These are phyloP conservation scores for Irpex sp. DNA, from an alignment of 1,284 basidiomycete genomes.

Conservation along the genomic window DNA sequence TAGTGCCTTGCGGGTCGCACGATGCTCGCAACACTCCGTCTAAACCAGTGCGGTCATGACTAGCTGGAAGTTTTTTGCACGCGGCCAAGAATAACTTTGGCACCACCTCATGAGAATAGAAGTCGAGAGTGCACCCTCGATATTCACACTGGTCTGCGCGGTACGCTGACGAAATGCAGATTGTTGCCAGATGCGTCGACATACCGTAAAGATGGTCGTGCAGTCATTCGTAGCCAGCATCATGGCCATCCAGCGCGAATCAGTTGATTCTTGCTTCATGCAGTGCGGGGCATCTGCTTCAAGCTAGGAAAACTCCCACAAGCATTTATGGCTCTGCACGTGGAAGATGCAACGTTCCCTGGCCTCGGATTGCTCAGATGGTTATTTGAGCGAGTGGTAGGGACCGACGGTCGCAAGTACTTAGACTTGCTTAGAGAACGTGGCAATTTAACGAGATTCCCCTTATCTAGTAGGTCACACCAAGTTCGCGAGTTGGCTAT, in stretches of 20 bases:
- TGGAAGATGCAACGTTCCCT: not conserved
- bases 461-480: too few relatives aligned
- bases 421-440: too few relatives aligned
- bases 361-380: not conserved
- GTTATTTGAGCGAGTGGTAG: not conserved
- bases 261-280: not conserved
- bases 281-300: not conserved
- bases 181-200: not conserved
- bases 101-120: not conserved
- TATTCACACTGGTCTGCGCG: not conserved
- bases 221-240: not conserved
- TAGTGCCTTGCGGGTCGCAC: not conserved
- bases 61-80: not conserved
- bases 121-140: not conserved
- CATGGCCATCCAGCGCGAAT: not conserved
- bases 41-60: not conserved
- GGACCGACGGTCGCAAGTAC: not conserved
- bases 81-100: not conserved
- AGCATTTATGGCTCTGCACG: not conserved
- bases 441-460: too few relatives aligned
- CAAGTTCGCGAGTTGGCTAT: too few relatives aligned
- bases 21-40: not conserved
- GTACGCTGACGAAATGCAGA: not conserved
- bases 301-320: not conserved
- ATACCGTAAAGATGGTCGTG: not conserved